These are phyloP conservation scores for Seiridium cupressi DNA, from an alignment of 2,329 filamentous ascomycete species.

Conservation along the genomic window DNA sequence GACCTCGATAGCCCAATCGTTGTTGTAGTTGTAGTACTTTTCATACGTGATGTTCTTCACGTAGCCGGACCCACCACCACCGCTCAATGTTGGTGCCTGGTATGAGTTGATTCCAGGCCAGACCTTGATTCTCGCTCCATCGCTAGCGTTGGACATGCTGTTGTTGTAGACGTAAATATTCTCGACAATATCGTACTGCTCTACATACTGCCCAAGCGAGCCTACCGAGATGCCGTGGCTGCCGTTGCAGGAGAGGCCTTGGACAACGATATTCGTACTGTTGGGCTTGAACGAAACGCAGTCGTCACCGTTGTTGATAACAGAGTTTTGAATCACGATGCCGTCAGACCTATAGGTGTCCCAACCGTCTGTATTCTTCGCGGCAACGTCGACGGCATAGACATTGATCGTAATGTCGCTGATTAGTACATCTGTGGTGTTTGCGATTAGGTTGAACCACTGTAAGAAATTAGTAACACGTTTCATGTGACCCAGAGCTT, in stretches of 20 bases:
- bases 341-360: conserved; percentile 61
- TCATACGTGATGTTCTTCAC: conserved; percentile 69
- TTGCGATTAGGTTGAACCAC: conserved; percentile 66
- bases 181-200: conserved; percentile 64
- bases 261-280: conserved; percentile 65
- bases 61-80: conserved; percentile 58
- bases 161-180: conserved; percentile 64
- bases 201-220: conserved; percentile 65
- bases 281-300: conserved; percentile 77
- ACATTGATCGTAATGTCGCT: conserved; percentile 51
- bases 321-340: conserved; percentile 66
- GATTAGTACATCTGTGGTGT: conserved; percentile 63
- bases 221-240: conserved; percentile 74
- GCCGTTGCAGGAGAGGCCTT: conserved; percentile 66
- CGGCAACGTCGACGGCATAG: conserved; percentile 45
- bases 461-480: conserved; percentile 19
- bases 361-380: conserved; percentile 65
- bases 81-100: conserved; percentile 59
- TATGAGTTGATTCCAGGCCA: conserved; percentile 60
- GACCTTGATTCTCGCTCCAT: conserved; percentile 72
- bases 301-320: conserved; percentile 65
- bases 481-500: not conserved
- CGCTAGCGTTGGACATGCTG: conserved; percentile 54
- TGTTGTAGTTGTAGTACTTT: conserved; percentile 56
- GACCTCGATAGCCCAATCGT: conserved; percentile 63